These are phyloP conservation scores for Phialocephala subalpina DNA, from an alignment of 2,329 filamentous ascomycete genomes.

Conservation along the genomic window DNA sequence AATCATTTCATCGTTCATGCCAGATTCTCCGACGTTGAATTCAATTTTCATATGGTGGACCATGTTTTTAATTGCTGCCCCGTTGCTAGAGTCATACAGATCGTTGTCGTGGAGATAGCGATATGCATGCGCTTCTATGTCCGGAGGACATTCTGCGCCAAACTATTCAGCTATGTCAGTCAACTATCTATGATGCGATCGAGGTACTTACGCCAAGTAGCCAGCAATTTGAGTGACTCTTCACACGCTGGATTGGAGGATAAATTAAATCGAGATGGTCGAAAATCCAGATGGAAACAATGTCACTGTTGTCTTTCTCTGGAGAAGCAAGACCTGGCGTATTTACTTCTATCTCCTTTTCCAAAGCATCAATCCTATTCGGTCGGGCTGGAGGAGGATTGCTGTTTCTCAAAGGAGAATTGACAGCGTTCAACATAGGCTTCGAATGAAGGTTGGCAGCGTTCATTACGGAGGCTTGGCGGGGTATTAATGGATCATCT, in stretches of 20 bases:
- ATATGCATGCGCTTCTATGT: background rate
- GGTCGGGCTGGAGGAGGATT: no score
- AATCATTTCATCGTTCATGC: background rate
- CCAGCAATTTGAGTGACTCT: background rate
- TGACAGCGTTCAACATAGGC: no score
- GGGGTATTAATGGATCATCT: no score
- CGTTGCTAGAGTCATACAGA: background rate
- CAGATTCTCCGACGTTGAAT: background rate
- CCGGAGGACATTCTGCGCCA: background rate
- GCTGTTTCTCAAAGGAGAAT: no score
- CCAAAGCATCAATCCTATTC: no score
- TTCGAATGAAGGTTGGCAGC: no score
- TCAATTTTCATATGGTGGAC: background rate
- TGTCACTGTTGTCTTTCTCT: no score
- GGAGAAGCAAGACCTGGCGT: no score
- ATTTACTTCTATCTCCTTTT: no score
- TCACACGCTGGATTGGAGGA: background rate
- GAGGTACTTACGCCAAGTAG: background rate
- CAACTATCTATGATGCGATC: background rate
- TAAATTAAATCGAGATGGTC: background rate
- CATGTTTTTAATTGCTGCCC: background rate
- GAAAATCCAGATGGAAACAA: no score
- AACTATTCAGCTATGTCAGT: background rate
- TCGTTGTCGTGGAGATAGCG: background rate
- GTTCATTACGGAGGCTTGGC: no score